Evolutionary conservation across 2,329 filamentous ascomycete genomes (phyloP), one percentile per base, ranked within the genome.

Genomic region (Aspergillus ustus): DNA sequence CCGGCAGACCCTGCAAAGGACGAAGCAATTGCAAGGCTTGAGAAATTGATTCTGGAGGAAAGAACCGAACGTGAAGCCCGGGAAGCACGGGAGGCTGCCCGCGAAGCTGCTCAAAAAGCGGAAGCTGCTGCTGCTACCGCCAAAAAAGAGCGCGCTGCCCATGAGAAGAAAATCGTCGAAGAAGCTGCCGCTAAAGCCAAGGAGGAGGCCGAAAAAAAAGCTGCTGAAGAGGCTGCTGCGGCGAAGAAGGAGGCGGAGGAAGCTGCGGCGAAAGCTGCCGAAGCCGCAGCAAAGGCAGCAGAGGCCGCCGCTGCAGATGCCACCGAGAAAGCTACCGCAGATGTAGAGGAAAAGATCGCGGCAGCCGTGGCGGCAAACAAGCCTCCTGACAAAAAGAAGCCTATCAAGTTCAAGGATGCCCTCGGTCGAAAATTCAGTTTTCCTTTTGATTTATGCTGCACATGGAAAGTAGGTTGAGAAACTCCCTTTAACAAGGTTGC

Each of bases 371-470:
- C 75, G 28, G 72, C 69, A n/a, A 72, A 66, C 29, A 71, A 70
- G 19, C 72, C 76, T 2, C 82, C 85, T n/a, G 81, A 83, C 59
- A 83, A 83, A 67, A 91, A 92, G 75, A 83, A 88, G 48, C 91
- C 91, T 2, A 91, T 97, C 75, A 89, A 89, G 68, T 96, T 96
- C 80, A 96, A 96, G 78, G 93, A 97, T 74, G 93, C 93, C 0
- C 88, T 97, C 17, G 91, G 92, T 34, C 86, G 93, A 67, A 97
- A 96, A 76, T 97, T 96, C 75, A 95, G 88, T 77, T 97, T 97
- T 72, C 93, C 93, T 1, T 97, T 89, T 78, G 87, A 93, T 65
- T 77, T 96, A 31, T 97, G 93, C 77, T 87, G 88, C 71, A 95
- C 89, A 2, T 96, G 92, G 92, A 81, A 83, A 81, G 91, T 93